Evolutionary conservation across 768 basidiomycete species (phyloP).

Genomic region (Trametes coccinea): DNA sequence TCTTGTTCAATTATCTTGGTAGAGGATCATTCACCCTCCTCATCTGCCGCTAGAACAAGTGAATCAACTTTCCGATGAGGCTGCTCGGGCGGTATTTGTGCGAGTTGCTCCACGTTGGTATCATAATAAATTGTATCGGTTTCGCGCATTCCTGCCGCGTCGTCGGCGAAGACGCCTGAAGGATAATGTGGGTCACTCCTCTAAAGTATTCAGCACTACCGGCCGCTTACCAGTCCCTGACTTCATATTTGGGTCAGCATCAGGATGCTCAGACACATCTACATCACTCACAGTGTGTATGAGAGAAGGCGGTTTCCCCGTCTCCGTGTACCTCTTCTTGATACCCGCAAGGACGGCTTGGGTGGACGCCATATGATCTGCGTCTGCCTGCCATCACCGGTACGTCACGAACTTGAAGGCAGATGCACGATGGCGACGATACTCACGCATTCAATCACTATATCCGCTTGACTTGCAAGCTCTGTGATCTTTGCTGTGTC

Average conservation of each 20-base stretch:
- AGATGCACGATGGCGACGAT: not conserved
- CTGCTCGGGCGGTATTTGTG: slow-evolving; percentile 43
- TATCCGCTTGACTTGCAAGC: slow-evolving; percentile 44
- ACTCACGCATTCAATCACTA: slow-evolving; percentile 31
- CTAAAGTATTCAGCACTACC: not conserved
- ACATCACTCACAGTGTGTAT: slow-evolving; percentile 60
- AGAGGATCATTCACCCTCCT: slow-evolving; percentile 38
- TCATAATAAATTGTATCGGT: slow-evolving; percentile 49
- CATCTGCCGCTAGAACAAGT: slow-evolving; percentile 46
- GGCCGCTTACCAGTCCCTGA: not conserved
- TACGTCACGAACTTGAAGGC: not conserved
- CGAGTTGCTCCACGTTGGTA: slow-evolving; percentile 45
- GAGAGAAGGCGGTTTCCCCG: slow-evolving; percentile 44
- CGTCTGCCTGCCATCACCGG: slow-evolving; percentile 38
- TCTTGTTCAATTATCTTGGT: not conserved
- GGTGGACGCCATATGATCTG: slow-evolving; percentile 47
- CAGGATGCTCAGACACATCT: slow-evolving; percentile 19
- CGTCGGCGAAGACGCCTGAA: slow-evolving; percentile 44
- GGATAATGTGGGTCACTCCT: not conserved
- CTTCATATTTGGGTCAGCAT: slow-evolving; percentile 26
- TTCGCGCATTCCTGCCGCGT: slow-evolving; percentile 42
- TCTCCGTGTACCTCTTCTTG: slow-evolving; percentile 46
- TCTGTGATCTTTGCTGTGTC: slow-evolving; percentile 41
- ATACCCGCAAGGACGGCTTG: slow-evolving; percentile 52
- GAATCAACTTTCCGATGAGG: slow-evolving; percentile 52